Evolutionary conservation across 2,329 filamentous ascomycete genomes (phyloP).

Genomic region (Fusarium sororula): DNA sequence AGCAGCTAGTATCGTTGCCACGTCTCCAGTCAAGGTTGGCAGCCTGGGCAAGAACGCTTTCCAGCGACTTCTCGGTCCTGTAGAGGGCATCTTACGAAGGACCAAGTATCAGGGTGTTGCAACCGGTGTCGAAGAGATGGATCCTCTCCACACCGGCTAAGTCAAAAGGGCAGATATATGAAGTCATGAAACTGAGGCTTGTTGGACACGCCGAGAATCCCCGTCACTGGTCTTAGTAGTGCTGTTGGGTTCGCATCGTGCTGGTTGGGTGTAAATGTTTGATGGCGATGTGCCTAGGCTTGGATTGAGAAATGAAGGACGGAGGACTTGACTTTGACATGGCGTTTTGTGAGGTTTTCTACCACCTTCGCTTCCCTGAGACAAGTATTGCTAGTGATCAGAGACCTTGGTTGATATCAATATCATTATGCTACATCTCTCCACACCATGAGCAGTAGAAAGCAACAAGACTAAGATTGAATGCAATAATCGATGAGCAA

Average conservation of each 20-base stretch:
- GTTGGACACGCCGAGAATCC: not conserved
- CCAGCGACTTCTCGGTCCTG: conserved; percentile 89
- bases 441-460: not conserved
- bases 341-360: conserved; percentile 43
- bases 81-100: conserved; percentile 93
- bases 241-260: conserved; percentile 22
- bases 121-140: conserved; percentile 72
- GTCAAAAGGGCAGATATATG: not conserved
- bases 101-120: conserved; percentile 70
- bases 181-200: not conserved
- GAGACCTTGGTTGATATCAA: conserved; percentile 46
- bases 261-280: conserved; percentile 13
- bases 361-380: conserved; percentile 48
- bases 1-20: conserved; percentile 86
- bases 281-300: conserved; percentile 20
- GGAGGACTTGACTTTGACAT: conserved; percentile 37
- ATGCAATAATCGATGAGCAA: not conserved
- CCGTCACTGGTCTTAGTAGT: not conserved
- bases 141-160: conserved; percentile 64
- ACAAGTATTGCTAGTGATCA: conserved; percentile 49
- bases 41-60: conserved; percentile 94
- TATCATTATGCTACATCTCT: conserved; percentile 17
- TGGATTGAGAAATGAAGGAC: conserved; percentile 20
- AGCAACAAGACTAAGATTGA: not conserved
- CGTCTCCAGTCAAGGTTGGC: conserved; percentile 91